Base-by-base conservation (phyloP, 108 stramenopile species). In the Cyclotella sp. region DNA sequence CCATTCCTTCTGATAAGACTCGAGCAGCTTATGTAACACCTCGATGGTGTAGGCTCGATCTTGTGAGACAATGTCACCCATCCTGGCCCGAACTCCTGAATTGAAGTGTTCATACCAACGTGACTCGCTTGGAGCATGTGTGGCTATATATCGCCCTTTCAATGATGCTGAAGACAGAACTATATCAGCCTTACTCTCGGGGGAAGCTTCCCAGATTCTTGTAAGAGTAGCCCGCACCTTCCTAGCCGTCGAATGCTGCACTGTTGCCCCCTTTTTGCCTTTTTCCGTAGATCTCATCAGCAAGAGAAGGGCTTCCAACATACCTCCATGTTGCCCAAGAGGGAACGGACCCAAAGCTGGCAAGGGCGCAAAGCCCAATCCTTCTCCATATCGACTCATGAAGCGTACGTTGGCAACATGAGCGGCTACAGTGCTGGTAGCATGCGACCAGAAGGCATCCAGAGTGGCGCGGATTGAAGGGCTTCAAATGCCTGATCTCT, bases 11-110 rank as follows among this genome's bases (percentile, higher is more conserved):
- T 61, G 27, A 16, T 30, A 61, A 6, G 24, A 15, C 29, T 13
- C 12, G 27, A 61, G 9, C 12, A 61, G 12, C 24, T 61, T 30
- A 27, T 14, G 60, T 11, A 61, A 13, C 12, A 61, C 29, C 9
- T 28, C 29, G 10, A 61, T 34, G 5, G 76, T 69, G 26, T 41
- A 76, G 5, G 76, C 76, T 1, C 69, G 28, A 45, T 45, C 44
- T 13, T 45, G 44, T 12, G 44, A 45, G 44, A 45, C 44, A 9
- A 45, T 13, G 13, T 45, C 44, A 45, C 44, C 29, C 13, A 45
- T 45, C 13, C 44, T 45, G 9, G 44, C 44, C 9, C 44, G 13
- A 9, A 45, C 44, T 12, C 44, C 44, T 45, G 11, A 13, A 13
- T 9, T 45, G 44, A 45, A 45, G 13, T 45, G 44, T 45, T 45